Conservation (phyloP, 164 flowering plant genomes). For the Buxus sempervirens region DNA sequence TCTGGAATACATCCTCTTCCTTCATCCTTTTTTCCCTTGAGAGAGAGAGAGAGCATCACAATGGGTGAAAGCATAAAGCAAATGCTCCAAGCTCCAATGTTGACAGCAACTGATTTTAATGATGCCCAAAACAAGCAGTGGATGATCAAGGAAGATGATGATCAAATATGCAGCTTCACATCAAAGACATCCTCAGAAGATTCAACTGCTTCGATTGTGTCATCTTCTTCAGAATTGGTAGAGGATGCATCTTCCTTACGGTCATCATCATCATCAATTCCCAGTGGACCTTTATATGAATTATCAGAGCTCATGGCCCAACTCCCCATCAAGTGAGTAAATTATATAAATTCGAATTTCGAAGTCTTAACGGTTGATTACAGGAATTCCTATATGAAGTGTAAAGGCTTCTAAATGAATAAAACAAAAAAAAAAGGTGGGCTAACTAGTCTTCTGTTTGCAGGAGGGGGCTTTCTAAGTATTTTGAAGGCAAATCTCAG, state of each 20-base stretch:
- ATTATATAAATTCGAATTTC: neutral
- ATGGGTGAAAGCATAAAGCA: conserved; percentile 31
- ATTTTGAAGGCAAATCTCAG: conserved; percentile 69
- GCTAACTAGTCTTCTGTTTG: conserved; percentile 7
- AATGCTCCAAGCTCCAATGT: conserved; percentile 11
- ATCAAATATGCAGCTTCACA: conserved; percentile 19
- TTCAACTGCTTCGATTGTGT: conserved; percentile 26
- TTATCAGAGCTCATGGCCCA: conserved; percentile 70
- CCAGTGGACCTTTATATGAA: conserved; percentile 66
- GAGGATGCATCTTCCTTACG: conserved; percentile 57
- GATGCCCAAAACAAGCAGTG: conserved; percentile 6
- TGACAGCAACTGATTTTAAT: neutral
- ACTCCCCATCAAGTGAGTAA: conserved; percentile 78
- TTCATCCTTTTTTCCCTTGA: neutral
- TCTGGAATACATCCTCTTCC: neutral
- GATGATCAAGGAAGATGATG: conserved; percentile 32
- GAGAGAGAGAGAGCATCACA: neutral
- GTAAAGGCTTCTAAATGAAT: neutral
- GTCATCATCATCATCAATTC: conserved; percentile 4
- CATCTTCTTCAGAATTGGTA: conserved; percentile 40
- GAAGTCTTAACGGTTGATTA: neutral
- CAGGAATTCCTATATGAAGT: conserved; percentile 8
- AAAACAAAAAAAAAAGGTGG: too few species aligned
- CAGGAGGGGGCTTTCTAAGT: conserved; percentile 83
- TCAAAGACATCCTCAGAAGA: conserved; percentile 27